Evolutionary conservation across 176 grass and related monocot genomes (phyloP), one percentile per base, ranked within the genome.

Genomic region (Oryza longistaminata): DNA sequence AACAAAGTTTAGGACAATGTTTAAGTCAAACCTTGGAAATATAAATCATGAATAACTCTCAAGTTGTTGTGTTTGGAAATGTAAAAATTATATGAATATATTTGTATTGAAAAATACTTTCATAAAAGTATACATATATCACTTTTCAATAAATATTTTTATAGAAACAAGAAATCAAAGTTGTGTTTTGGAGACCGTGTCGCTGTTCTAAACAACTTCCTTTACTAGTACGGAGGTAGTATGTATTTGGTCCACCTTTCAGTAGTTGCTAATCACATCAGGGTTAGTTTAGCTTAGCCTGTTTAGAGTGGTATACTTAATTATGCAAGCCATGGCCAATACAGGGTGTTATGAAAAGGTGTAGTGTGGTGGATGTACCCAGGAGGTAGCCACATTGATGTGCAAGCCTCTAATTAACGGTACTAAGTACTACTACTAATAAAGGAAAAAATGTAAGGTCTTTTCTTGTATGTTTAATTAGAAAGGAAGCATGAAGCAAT

Each of bases 291-390:
- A 48, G 29, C 11, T 55, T 17, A 48, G 29, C 11, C 44, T 66
- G 25, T 58, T 24, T 60, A n/a, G 55, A 60, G 17, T 55, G 50
- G 50, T 60, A 24, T 62, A 62, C n/a, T 62, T 24, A 62, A 62
- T 62, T 24, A 21, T 19, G 17, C 52, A 7, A 62, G 19, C 21
- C 15, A 75, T 26, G 15, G 19, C 21, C 15, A 75, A 37, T 4
- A 49, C 81, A 37, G 46, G 9, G 34, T 83, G 87, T 79, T 55
- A 12, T 88, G 17, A 73, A 73, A 83, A 79, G 75, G 68, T 78
- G 26, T 46, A 65, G 42, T 83, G 53, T 16, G 34, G 53, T 44
- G 50, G 65, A 24, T 80, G 64, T 34, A 45, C 17, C 9, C 19
- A 46, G 17, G 39, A 45, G 60, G 14, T 34, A 45, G 60, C 39